Percentiles rank a stretch among this genome's conserved stretches.
phyloP scores from a whole-genome alignment of 148 eudicot species.

The Silene uniflora region DNA sequence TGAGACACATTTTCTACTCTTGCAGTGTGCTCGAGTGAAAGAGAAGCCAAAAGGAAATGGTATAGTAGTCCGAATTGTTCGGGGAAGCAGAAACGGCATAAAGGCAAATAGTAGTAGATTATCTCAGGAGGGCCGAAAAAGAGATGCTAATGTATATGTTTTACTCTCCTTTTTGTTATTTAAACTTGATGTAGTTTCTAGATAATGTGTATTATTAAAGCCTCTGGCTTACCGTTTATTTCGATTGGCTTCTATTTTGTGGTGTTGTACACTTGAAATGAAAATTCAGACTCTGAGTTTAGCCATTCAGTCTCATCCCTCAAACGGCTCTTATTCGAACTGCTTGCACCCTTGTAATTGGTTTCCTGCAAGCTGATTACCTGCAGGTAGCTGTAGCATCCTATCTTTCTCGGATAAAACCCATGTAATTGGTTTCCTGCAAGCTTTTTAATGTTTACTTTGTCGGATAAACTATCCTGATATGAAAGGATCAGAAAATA shows the following conservation, averaged over 20 bases:
- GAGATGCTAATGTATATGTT: conserved; percentile 9
- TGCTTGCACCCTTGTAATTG: no score
- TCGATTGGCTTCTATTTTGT: neutral
- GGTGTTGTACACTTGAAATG: neutral
- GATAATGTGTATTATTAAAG: neutral
- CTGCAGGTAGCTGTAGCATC: no score
- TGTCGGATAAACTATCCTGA: no score
- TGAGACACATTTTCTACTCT: conserved; percentile 9
- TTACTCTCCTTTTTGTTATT: neutral
- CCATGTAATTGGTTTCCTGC: no score
- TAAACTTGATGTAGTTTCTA: neutral
- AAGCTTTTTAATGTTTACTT: no score
- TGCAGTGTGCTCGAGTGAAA: conserved; percentile 48
- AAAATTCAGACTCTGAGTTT: neutral
- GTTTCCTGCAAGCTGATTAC: no score
- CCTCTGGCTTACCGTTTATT: neutral
- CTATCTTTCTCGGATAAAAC: no score
- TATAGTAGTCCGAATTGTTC: conserved; percentile 63
- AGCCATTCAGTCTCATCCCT: neutral
- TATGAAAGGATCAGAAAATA: no score
- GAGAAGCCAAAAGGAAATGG: conserved; percentile 86
- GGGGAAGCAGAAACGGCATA: conserved; percentile 54
- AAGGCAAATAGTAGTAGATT: conserved; percentile 37
- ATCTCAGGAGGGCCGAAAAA: neutral
- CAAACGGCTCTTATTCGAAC: no score